Evolutionary conservation across 2,329 filamentous ascomycete species (phyloP).

Genomic region (Tolypocladium inflatum): DNA sequence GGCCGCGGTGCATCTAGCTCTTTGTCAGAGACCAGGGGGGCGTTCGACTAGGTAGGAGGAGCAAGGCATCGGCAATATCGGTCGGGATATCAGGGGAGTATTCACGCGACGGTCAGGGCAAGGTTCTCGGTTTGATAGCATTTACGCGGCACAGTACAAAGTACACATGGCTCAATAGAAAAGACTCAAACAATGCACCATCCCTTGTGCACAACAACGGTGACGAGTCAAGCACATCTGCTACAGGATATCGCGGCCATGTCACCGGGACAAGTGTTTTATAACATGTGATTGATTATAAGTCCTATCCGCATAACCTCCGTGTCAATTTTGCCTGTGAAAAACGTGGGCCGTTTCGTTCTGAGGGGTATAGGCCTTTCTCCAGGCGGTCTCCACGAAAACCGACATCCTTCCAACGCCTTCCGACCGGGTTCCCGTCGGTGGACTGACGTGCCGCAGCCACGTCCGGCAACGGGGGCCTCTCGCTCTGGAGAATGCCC

Average conservation of each 20-base stretch:
- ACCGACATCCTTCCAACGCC: slow-evolving; percentile 29
- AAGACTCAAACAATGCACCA: not conserved
- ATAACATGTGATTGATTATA: slow-evolving; percentile 18
- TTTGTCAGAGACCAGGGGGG: not conserved
- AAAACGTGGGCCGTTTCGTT: slow-evolving; percentile 21
- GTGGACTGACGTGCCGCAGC: not conserved
- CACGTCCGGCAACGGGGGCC: slow-evolving; percentile 2
- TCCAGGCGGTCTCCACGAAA: slow-evolving; percentile 28
- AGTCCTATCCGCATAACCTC: slow-evolving; percentile 24
- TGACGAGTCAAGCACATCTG: not conserved
- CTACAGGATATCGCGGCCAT: no score
- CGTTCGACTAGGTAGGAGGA: not conserved
- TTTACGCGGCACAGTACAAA: not conserved
- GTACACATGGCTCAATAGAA: not conserved
- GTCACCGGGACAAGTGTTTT: not conserved
- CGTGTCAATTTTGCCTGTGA: slow-evolving; percentile 21
- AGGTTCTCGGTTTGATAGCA: not conserved
- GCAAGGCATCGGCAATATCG: not conserved
- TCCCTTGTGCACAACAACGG: not conserved
- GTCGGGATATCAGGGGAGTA: not conserved
- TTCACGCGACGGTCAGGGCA: not conserved
- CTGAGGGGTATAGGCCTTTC: slow-evolving; percentile 29
- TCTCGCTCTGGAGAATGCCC: slow-evolving; percentile 4
- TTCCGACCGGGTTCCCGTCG: slow-evolving; percentile 19
- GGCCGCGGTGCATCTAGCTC: not conserved